These are phyloP conservation scores for Thelephora ganbajun DNA, from an alignment of 768 basidiomycete species.

Conservation along the genomic window DNA sequence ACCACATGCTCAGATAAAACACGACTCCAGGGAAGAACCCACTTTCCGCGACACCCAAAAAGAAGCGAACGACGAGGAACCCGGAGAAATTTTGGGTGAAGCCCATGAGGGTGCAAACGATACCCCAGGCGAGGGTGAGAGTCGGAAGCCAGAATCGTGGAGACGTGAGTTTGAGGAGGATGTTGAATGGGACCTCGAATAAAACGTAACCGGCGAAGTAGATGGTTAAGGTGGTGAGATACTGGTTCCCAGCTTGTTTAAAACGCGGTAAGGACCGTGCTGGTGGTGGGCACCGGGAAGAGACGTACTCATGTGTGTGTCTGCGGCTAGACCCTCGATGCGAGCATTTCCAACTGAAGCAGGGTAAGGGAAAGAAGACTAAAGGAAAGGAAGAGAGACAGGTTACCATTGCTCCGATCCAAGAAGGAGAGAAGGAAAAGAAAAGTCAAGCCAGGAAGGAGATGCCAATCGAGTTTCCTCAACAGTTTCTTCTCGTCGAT, in stretches of 20 bases:
- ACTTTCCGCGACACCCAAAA: conserved; percentile 29
- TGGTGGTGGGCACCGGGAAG: conserved; percentile 16
- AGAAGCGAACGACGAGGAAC: conserved; percentile 27
- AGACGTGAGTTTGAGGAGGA: conserved; percentile 22
- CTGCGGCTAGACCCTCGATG: conserved; percentile 5
- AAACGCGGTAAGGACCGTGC: conserved; percentile 6
- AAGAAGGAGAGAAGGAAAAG: conserved; percentile 25
- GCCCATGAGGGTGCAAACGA: conserved; percentile 23
- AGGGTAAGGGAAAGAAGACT: neutral
- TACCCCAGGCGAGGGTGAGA: conserved; percentile 26
- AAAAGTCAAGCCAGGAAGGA: conserved; percentile 22
- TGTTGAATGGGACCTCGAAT: conserved; percentile 27
- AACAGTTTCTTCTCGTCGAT: conserved; percentile 7
- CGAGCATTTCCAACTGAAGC: neutral
- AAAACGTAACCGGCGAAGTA: conserved; percentile 26
- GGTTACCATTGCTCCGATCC: conserved; percentile 12
- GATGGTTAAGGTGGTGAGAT: conserved; percentile 24
- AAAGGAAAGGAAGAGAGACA: neutral
- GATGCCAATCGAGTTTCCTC: conserved; percentile 19
- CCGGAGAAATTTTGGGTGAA: conserved; percentile 23
- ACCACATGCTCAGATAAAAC: conserved; percentile 33
- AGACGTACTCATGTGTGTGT: conserved; percentile 21
- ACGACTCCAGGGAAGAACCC: conserved; percentile 28
- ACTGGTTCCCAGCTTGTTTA: conserved; percentile 13
- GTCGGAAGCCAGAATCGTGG: conserved; percentile 26